Evolutionary conservation across 345 rosid species (phyloP).

Genomic region (Garcia nutans): DNA sequence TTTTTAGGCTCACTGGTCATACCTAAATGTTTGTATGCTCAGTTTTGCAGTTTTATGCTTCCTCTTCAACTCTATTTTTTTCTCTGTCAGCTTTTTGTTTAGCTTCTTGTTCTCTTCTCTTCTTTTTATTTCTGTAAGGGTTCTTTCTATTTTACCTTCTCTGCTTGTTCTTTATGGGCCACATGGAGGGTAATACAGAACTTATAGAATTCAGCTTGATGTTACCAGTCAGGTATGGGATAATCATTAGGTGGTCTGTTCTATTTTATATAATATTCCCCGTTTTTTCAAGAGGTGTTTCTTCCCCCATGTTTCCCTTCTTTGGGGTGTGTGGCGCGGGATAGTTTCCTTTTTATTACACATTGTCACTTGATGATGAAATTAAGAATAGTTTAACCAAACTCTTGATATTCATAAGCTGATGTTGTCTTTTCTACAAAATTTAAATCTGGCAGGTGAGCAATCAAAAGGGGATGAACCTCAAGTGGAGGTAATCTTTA

Average conservation of each 20-base stretch:
- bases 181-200: too few relatives aligned
- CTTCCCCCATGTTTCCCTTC: background rate
- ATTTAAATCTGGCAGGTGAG: constrained; percentile 47
- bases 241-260: too few relatives aligned
- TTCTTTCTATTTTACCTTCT: too few relatives aligned
- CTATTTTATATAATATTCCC: too few relatives aligned
- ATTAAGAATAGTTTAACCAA: background rate
- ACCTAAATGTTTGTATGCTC: background rate
- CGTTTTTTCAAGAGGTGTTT: background rate
- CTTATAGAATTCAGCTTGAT: too few relatives aligned
- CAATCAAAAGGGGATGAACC: constrained; percentile 53
- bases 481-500: constrained; percentile 46
- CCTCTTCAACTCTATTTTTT: too few relatives aligned
- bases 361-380: background rate
- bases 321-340: background rate
- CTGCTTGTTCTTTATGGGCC: too few relatives aligned
- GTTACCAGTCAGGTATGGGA: too few relatives aligned
- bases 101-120: too few relatives aligned
- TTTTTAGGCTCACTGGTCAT: background rate
- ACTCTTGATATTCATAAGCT: background rate
- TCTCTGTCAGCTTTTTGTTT: too few relatives aligned
- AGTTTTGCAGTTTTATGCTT: background rate
- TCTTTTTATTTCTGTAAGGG: too few relatives aligned
- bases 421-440: background rate
- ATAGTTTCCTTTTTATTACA: background rate